phyloP scores from a whole-genome alignment of 495 filamentous ascomycete genomes.

The Talaromyces wortmannii region DNA sequence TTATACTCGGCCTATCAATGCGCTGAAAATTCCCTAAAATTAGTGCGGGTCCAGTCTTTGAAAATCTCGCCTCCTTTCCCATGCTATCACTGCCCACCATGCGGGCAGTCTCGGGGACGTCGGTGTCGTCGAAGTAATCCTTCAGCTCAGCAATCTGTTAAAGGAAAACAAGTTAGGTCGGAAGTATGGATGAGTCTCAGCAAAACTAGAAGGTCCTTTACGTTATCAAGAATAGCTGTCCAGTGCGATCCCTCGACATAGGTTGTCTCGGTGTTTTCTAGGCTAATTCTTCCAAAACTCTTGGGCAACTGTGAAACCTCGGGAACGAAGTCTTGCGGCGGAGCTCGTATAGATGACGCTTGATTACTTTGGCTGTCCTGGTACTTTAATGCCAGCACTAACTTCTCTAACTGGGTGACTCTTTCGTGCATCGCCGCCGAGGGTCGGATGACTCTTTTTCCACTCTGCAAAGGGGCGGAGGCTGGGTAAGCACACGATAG shows the following conservation, averaged over 20 bases:
- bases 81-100: slow-evolving; percentile 20
- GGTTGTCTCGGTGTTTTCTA: slow-evolving; percentile 9
- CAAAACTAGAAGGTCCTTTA: not conserved
- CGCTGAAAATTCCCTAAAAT: not conserved
- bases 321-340: not conserved
- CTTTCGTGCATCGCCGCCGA: slow-evolving; percentile 12
- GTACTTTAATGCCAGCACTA: slow-evolving; percentile 18
- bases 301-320: not conserved
- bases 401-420: slow-evolving; percentile 16
- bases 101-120: slow-evolving; percentile 8
- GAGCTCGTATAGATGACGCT: not conserved
- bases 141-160: slow-evolving; percentile 73
- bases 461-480: not conserved
- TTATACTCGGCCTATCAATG: slow-evolving; percentile 7
- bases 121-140: slow-evolving; percentile 55
- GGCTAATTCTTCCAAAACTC: slow-evolving; percentile 9
- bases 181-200: no score
- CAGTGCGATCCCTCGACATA: slow-evolving; percentile 23
- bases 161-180: no score
- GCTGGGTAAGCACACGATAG: slow-evolving; percentile 17
- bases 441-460: not conserved
- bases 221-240: slow-evolving; percentile 20
- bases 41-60: not conserved
- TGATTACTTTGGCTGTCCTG: slow-evolving; percentile 5
- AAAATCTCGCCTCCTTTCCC: not conserved